phyloP scores from a whole-genome alignment of 1,284 basidiomycete species.

The Mycena sp. region DNA sequence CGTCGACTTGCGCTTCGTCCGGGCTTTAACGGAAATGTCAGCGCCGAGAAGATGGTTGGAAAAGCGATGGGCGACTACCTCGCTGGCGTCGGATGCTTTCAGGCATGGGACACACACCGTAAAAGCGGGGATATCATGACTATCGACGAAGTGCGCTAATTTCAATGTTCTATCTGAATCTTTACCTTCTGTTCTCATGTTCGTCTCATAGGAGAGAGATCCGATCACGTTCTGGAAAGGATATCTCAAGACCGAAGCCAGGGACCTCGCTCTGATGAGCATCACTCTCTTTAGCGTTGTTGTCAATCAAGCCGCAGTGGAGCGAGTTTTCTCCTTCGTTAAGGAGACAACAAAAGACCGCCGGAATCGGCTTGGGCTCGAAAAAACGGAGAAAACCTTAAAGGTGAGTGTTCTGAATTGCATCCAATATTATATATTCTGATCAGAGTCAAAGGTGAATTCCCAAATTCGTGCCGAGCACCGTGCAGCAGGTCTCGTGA shows the following conservation, averaged over 20 bases:
- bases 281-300: no score
- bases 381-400: not conserved
- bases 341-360: not conserved
- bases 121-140: no score
- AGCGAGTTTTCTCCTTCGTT: slow-evolving; percentile 2
- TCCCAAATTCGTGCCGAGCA: not conserved
- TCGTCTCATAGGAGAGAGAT: no score
- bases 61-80: not conserved
- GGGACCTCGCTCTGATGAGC: no score
- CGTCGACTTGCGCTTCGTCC: slow-evolving; percentile 7
- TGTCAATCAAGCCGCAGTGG: slow-evolving; percentile 2
- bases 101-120: not conserved
- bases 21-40: not conserved
- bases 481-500: not conserved
- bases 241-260: no score
- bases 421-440: not conserved
- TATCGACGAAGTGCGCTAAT: no score
- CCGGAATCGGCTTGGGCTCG: not conserved
- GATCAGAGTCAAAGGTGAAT: not conserved
- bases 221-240: no score
- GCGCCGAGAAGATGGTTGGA: not conserved
- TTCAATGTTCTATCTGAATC: no score
- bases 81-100: not conserved
- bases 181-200: no score
- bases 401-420: not conserved